Evolutionary conservation across 139 green algal species (phyloP).

Genomic region (Dunaliella primolecta): DNA sequence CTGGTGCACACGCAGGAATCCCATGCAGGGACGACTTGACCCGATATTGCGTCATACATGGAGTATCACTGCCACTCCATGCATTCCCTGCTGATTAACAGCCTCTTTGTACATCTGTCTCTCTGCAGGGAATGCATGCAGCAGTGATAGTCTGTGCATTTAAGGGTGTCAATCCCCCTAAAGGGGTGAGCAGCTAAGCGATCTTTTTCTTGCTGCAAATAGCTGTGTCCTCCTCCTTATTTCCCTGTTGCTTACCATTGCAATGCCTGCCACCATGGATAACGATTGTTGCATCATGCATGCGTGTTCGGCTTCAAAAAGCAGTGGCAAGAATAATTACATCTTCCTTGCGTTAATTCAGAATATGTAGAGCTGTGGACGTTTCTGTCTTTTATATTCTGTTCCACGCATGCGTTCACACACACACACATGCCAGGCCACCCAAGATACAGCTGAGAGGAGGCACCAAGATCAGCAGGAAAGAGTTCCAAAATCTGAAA

Average conservation of each 20-base stretch:
- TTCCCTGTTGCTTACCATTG: too few species aligned
- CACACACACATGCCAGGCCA: slow-evolving; percentile 10
- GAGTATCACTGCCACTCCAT: background rate
- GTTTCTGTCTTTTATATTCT: background rate
- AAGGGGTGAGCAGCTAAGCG: too few species aligned
- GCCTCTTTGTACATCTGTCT: background rate
- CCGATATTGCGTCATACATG: background rate
- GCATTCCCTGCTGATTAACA: background rate
- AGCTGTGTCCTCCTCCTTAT: too few species aligned
- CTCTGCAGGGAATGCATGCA: too few species aligned
- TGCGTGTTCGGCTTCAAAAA: background rate
- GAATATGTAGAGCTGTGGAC: background rate
- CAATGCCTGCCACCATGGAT: too few species aligned
- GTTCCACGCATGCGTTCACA: too few species aligned
- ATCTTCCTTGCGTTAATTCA: background rate
- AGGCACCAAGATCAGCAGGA: slow-evolving; percentile 35
- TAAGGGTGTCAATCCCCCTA: too few species aligned
- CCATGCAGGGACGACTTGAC: background rate
- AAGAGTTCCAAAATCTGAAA: slow-evolving; percentile 37
- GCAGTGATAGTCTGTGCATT: too few species aligned
- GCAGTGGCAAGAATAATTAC: background rate
- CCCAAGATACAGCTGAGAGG: slow-evolving; percentile 31
- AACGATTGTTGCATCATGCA: too few species aligned
- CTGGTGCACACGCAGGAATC: background rate
- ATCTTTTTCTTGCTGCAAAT: too few species aligned